These are phyloP conservation scores for Postia placenta DNA, from an alignment of 768 basidiomycete genomes.

Conservation along the genomic window DNA sequence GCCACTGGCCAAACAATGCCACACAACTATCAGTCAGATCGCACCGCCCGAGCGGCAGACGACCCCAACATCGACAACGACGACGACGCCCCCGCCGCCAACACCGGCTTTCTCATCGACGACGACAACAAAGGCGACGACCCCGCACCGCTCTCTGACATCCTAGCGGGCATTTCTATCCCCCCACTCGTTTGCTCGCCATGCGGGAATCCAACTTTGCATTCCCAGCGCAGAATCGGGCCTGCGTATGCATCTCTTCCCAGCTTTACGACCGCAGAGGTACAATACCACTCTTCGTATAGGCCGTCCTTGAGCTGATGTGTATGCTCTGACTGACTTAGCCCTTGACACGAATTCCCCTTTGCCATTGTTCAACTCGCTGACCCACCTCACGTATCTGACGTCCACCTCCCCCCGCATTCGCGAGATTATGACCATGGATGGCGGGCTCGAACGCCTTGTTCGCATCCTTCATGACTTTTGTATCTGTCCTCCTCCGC, in stretches of 20 bases:
- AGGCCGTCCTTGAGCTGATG: neutral
- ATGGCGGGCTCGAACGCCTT: constrained; percentile 94
- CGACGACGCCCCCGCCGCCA: constrained; percentile 11
- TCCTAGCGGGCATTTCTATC: neutral
- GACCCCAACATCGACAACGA: constrained; percentile 21
- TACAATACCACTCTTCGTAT: constrained; percentile 29
- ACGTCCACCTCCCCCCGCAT: constrained; percentile 97
- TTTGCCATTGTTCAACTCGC: constrained; percentile 82
- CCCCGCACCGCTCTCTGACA: neutral
- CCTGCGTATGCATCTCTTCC: constrained; percentile 89
- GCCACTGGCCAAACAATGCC: constrained; percentile 16
- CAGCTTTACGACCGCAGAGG: constrained; percentile 94
- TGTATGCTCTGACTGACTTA: constrained; percentile 13
- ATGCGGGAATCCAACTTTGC: constrained; percentile 97
- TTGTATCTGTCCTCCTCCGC: constrained; percentile 76
- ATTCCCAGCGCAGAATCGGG: constrained; percentile 92
- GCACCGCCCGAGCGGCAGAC: constrained; percentile 12
- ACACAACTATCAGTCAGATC: constrained; percentile 25
- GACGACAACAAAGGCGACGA: constrained; percentile 5
- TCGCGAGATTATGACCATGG: constrained; percentile 96
- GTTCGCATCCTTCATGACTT: constrained; percentile 89
- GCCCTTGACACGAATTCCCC: constrained; percentile 51
- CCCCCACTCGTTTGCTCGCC: constrained; percentile 3
- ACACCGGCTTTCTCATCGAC: constrained; percentile 3
- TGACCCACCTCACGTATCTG: constrained; percentile 92